Evolutionary conservation across 495 filamentous ascomycete species (phyloP).

Genomic region (Xylaria sp.): DNA sequence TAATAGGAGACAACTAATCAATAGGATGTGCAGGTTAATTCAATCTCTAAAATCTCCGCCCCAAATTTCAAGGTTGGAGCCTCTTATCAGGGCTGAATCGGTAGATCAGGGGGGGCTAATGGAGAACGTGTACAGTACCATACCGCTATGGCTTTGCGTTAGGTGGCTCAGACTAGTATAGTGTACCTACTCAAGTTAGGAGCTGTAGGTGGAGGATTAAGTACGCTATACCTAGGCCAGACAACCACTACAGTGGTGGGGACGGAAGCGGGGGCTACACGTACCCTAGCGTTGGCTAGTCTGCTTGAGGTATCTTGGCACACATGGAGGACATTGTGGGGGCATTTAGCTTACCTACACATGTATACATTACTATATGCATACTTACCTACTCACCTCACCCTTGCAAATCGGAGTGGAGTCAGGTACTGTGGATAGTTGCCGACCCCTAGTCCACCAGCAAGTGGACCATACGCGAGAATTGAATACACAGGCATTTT

Average conservation of each 20-base stretch:
- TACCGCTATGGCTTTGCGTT: not conserved
- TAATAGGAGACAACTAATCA: slow-evolving; percentile 16
- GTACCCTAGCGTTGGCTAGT: not conserved
- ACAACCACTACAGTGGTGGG: not conserved
- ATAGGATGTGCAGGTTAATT: slow-evolving; percentile 21
- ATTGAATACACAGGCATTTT: too few relatives aligned
- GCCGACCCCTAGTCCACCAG: too few relatives aligned
- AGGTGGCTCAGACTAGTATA: not conserved
- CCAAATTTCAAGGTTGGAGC: slow-evolving; percentile 21
- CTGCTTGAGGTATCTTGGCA: not conserved
- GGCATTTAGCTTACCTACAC: not conserved
- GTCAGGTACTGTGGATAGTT: too few relatives aligned
- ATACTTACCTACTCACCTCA: too few relatives aligned
- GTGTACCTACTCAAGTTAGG: not conserved
- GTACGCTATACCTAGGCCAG: too few relatives aligned
- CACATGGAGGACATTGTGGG: not conserved
- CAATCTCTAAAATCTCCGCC: slow-evolving; percentile 21
- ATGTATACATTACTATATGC: too few relatives aligned
- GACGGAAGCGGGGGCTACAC: not conserved
- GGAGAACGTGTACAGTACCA: not conserved
- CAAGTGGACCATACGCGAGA: too few relatives aligned
- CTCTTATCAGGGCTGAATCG: slow-evolving; percentile 17
- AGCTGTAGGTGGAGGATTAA: not conserved
- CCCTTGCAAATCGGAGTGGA: too few relatives aligned
- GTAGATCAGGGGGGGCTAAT: slow-evolving; percentile 18